Evolutionary conservation across 371 early-diverging fungal species (phyloP).

Genomic region (Coemansia sp.): DNA sequence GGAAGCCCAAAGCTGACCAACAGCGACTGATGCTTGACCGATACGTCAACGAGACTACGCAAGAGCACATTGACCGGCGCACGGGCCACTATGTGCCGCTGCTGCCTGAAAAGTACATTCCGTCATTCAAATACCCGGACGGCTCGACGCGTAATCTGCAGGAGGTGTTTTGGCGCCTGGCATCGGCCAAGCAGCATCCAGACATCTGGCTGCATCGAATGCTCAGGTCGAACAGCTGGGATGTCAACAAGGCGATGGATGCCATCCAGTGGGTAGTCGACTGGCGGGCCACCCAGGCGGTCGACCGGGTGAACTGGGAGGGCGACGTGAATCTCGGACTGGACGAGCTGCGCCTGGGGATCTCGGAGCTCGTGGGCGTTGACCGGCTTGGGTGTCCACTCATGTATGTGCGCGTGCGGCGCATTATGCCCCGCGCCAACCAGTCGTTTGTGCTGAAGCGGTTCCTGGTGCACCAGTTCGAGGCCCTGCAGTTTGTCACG

Average conservation of each 20-base stretch:
- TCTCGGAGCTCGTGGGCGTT: conserved; percentile 26
- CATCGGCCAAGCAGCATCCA: conserved; percentile 34
- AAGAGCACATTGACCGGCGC: conserved; percentile 30
- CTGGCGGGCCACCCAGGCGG: conserved; percentile 39
- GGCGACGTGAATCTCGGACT: conserved; percentile 28
- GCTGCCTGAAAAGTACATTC: conserved; percentile 26
- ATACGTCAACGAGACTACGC: conserved; percentile 38
- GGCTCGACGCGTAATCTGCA: conserved; percentile 21
- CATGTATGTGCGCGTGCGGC: conserved; percentile 22
- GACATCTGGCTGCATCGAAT: conserved; percentile 42
- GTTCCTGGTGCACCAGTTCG: conserved; percentile 32
- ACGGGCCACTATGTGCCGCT: conserved; percentile 18
- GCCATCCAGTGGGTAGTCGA: conserved; percentile 21
- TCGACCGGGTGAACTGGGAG: conserved; percentile 33
- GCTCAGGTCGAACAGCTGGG: conserved; percentile 30
- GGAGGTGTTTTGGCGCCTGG: conserved; percentile 33
- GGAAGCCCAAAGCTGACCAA: conserved; percentile 9
- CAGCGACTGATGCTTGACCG: conserved; percentile 25
- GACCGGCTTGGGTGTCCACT: conserved; percentile 39
- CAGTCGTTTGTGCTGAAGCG: conserved; percentile 35
- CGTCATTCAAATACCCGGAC: conserved; percentile 27
- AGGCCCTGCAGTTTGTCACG: conserved; percentile 24
- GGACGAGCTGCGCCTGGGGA: conserved; percentile 38
- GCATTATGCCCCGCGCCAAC: conserved; percentile 41
- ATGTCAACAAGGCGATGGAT: conserved; percentile 27